A percentile compares a stretch with the other conserved stretches of the same genome.
phyloP scores from a whole-genome alignment of 495 filamentous ascomycete species.

The Parachaetomium inaequale region DNA sequence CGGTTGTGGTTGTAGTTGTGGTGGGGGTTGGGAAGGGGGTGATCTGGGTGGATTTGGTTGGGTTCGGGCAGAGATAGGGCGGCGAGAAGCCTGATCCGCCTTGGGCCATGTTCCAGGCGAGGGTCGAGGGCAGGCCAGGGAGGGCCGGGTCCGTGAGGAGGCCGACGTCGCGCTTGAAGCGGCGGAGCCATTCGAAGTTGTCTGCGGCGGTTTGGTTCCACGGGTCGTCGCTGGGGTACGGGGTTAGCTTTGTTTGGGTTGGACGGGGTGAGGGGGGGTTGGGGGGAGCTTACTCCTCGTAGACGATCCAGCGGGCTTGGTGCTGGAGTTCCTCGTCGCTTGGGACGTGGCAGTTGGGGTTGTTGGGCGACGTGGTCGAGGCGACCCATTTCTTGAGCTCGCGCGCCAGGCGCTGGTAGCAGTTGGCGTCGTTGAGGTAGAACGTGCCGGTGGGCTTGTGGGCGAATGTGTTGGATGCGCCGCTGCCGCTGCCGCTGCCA shows the following conservation, averaged over 20 bases:
- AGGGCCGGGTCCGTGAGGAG: constrained; percentile 45
- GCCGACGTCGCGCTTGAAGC: constrained; percentile 63
- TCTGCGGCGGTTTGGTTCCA: constrained; percentile 76
- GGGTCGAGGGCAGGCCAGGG: constrained; percentile 42
- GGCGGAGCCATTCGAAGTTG: constrained; percentile 65
- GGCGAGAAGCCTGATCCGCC: constrained; percentile 51
- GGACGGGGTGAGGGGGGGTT: not conserved
- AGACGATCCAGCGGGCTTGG: constrained; percentile 55
- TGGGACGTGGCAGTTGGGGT: constrained; percentile 51
- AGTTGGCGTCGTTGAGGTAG: constrained; percentile 53
- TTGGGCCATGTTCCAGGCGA: constrained; percentile 36
- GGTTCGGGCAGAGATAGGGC: constrained; percentile 38
- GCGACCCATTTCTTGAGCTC: constrained; percentile 49
- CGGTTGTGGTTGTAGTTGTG: not conserved
- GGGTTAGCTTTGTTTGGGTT: constrained; percentile 14
- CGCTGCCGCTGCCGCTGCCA: not conserved
- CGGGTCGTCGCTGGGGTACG: constrained; percentile 53
- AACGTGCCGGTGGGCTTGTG: constrained; percentile 11
- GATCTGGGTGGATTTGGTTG: constrained; percentile 24
- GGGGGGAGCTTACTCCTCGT: constrained; percentile 45
- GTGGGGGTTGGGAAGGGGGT: not conserved
- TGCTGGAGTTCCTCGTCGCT: constrained; percentile 52
- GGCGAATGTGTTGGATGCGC: not conserved
- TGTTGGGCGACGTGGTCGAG: constrained; percentile 49
- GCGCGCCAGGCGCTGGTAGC: constrained; percentile 47